Conservation (phyloP, 2,329 filamentous ascomycete species). For the Exophiala spinifera region DNA sequence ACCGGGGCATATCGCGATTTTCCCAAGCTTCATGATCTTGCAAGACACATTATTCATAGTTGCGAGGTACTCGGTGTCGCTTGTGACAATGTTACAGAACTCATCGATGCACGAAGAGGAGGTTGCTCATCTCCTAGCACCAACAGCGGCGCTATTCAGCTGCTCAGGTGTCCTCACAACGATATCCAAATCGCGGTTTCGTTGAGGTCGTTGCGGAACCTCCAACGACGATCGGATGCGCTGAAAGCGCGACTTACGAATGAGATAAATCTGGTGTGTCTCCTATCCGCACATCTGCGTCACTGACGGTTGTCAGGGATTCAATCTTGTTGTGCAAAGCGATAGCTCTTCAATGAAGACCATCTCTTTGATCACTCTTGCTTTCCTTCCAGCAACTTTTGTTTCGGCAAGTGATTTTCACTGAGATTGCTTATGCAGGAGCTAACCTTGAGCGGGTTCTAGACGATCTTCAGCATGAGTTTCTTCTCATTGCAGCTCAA, state of each 20-base stretch:
- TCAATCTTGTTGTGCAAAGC: constrained; percentile 35
- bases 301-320: constrained; percentile 29
- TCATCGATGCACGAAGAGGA: constrained; percentile 15
- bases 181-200: constrained; percentile 27
- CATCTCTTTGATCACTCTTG: constrained; percentile 35
- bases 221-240: constrained; percentile 31
- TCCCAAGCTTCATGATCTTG: constrained; percentile 33
- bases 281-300: neutral
- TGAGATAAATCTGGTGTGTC: constrained; percentile 35
- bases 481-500: constrained; percentile 33
- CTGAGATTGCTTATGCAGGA: too few species aligned
- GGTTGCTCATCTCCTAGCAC: neutral
- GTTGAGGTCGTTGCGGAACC: constrained; percentile 31
- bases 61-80: constrained; percentile 36
- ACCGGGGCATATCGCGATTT: constrained; percentile 19
- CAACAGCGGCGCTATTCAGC: neutral
- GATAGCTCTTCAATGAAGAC: constrained; percentile 38
- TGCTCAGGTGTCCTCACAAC: constrained; percentile 15
- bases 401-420: constrained; percentile 34
- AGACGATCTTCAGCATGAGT: constrained; percentile 37
- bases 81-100: constrained; percentile 29
- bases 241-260: constrained; percentile 34
- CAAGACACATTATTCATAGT: constrained; percentile 34
- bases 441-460: constrained; percentile 29
- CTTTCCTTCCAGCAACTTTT: constrained; percentile 39